Base-by-base conservation (phyloP, 257 asterid species). In the Fraxinus cuspidata region DNA sequence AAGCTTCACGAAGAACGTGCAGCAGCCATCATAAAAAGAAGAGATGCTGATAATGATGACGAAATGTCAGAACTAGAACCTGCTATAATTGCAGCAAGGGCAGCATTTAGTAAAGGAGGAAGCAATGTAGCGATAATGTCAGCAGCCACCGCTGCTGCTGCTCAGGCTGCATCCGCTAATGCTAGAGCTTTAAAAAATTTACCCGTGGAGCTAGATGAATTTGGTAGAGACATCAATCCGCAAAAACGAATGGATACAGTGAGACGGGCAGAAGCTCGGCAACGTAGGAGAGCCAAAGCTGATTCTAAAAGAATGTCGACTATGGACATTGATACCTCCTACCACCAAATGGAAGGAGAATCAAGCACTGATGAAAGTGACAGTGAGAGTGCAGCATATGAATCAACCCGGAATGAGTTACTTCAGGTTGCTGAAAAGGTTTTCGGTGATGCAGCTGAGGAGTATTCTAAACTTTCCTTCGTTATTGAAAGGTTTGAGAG, bases 301-400 rank as follows among this genome's bases (percentile, higher is more conserved):
- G 97, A 96, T 79, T 80, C 89, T 42, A 92, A 91, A 78, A 89
- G 98, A 82, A 84, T 89, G 56, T 74, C 81, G 51, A 83, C 91
- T 66, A 79, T 88, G 81, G 88, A 83, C 78, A 86, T 34, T 16
- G 94, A 86, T 75, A 78, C 53, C 78, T 84, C 90, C 32, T 70
- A 81, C 82, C 90, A 83, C 79, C 88, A 76, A 51, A 84, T 96
- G 79, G 99, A 96, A 84, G 99, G 99, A 79, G 99, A 96, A 82
- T 86, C 94, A 80, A 96, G 97, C 86, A 96, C 99, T 3, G 99
- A 96, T 79, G 99, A 90, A 85, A 96, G 99, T 80, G 99, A 96
- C 82, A 86, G 92, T 72, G 99, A 96, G 90, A 83, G 82, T 71
- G 85, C 86, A 9, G 98, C 97, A 32, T 90, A 93, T 66, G 87